Evolutionary conservation across 768 basidiomycete genomes (phyloP), one percentile per base, ranked within the genome.

Genomic region (Boletus vermiculosoides): DNA sequence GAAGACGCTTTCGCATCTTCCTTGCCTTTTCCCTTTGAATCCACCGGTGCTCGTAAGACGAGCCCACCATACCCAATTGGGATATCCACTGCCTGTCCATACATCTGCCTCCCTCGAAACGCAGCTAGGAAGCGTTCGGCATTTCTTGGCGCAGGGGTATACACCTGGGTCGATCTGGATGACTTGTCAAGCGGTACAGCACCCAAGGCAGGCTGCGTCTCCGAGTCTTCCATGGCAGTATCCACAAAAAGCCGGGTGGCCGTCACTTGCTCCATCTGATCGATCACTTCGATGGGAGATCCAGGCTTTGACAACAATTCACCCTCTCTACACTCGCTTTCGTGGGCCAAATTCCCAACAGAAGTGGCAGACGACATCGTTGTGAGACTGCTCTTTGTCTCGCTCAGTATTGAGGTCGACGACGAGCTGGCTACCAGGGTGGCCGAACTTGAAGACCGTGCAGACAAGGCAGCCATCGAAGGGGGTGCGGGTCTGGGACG

Each of bases 61-160:
- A 92, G 62, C 7, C 92, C 92, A 0, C 74, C 64, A 64, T 90
- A 93, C 0, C 90, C 90, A 7, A 71, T 64, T 2, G 90, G 91
- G 0, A 92, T 61, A 20, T 75, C 71, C 2, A 90, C 76, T 16
- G 77, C 75, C 20, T 87, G 70, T 1, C 92, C 90, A 44, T 88
- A 86, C 40, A 94, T 77, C 13, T 76, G 78, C n/a, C 92, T 76
- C 12, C 92, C 92, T 3, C 92, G 79, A 71, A 93, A 94, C 0
- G 88, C 74, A 12, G 91, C 85, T 0, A 80, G 65, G 45, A 83
- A 44, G 79, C 64, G 60, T 34, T 42, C 31, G 13, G 16, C 25
- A 18, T 45, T 41, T 44, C 56, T 45, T 15, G 57, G 23, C 28
- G 50, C 31, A 44, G 41, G 1, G 3, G 15, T 22, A 5, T 8